phyloP scores from a whole-genome alignment of 805 yeast species.

The Suhomyces xylopsoci region DNA sequence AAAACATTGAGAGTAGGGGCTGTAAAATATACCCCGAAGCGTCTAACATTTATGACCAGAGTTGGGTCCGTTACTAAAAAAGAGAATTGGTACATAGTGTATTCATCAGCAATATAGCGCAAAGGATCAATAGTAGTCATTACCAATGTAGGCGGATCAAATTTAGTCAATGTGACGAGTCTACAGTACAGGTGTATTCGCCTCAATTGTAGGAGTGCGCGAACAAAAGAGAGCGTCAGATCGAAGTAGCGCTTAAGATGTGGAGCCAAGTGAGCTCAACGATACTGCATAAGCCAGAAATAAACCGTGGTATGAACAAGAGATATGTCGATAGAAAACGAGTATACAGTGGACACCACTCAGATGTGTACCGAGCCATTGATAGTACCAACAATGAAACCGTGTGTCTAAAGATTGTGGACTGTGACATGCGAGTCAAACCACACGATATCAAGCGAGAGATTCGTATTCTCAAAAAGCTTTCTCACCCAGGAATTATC shows the following conservation, averaged over 20 bases:
- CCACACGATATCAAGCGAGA: constrained; percentile 39
- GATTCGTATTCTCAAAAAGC: constrained; percentile 21
- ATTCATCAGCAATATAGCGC: neutral
- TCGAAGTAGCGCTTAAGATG: neutral
- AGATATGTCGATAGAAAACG: constrained; percentile 17
- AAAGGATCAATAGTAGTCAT: neutral
- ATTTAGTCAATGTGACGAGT: neutral
- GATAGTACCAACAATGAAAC: constrained; percentile 5
- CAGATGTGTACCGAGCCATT: constrained; percentile 29
- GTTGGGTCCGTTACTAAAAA: neutral
- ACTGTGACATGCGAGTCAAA: constrained; percentile 30
- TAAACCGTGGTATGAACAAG: neutral
- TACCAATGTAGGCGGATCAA: too few relatives aligned
- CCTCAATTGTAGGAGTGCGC: neutral
- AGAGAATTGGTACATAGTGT: neutral
- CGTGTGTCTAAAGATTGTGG: constrained; percentile 32
- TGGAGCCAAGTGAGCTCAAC: neutral
- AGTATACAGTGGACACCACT: constrained; percentile 34
- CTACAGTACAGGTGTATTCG: neutral
- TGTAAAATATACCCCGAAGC: neutral
- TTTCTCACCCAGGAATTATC: constrained; percentile 16
- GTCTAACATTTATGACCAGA: neutral
- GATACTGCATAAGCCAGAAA: neutral
- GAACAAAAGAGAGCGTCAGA: neutral
- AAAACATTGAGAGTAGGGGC: neutral